Percentiles rank a stretch among this genome's conserved stretches.
These are phyloP conservation scores for Fusarium tuaranense DNA, from an alignment of 2,329 filamentous ascomycete species.

Conservation along the genomic window DNA sequence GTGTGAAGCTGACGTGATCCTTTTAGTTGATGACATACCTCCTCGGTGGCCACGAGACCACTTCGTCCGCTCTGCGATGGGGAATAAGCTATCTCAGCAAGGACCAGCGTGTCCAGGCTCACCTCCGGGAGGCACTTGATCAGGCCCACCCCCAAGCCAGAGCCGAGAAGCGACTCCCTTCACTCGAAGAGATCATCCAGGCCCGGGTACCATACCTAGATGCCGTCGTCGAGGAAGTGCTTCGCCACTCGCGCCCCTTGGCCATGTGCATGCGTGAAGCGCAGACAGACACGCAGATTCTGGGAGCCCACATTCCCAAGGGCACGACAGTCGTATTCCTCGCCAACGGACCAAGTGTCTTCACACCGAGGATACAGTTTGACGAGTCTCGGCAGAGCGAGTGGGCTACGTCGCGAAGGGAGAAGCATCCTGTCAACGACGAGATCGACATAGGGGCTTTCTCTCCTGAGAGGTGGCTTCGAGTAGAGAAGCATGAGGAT, in stretches of 20 bases:
- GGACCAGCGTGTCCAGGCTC: constrained; percentile 17
- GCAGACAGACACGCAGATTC: constrained; percentile 19
- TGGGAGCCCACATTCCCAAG: constrained; percentile 24
- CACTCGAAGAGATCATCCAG: constrained; percentile 19
- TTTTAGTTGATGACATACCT: constrained; percentile 22
- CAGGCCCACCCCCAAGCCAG: constrained; percentile 6
- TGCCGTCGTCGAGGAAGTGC: constrained; percentile 24
- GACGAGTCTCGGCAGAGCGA: constrained; percentile 20
- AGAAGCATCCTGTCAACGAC: background rate
- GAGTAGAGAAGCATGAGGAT: background rate
- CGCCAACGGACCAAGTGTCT: constrained; percentile 18
- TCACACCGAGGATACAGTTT: constrained; percentile 8
- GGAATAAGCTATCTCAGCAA: constrained; percentile 22
- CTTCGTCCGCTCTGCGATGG: constrained; percentile 23
- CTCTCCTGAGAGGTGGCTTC: constrained; percentile 30
- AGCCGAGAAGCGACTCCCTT: constrained; percentile 7
- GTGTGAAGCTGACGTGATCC: background rate
- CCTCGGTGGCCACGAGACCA: constrained; percentile 30
- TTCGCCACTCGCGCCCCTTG: constrained; percentile 19
- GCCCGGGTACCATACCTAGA: constrained; percentile 22
- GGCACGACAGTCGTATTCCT: constrained; percentile 25
- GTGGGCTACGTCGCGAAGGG: background rate
- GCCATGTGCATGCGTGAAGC: constrained; percentile 19
- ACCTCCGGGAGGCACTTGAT: constrained; percentile 11
- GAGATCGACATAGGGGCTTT: constrained; percentile 11